Evolutionary conservation across 2,329 filamentous ascomycete genomes (phyloP).

Genomic region (Acarospora socialis): DNA sequence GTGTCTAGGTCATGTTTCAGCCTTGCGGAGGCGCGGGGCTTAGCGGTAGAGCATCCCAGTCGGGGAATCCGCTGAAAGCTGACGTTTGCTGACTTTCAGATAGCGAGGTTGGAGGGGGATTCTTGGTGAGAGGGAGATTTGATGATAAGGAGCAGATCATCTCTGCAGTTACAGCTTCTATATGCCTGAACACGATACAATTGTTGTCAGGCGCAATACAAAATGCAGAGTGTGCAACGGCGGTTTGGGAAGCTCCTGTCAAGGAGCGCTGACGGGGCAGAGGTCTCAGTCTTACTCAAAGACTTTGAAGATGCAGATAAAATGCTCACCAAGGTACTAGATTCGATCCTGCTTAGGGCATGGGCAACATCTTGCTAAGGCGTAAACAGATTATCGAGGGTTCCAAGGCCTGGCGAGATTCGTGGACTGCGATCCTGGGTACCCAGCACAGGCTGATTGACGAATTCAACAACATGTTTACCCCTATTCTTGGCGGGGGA

Average conservation of each 20-base stretch:
- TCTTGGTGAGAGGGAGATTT: too few relatives aligned
- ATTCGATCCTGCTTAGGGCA: slow-evolving; percentile 5
- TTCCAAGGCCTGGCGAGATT: slow-evolving; percentile 61
- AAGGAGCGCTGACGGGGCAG: slow-evolving; percentile 59
- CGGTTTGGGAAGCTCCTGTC: slow-evolving; percentile 60
- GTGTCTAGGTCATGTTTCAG: too few relatives aligned
- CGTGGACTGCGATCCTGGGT: slow-evolving; percentile 59
- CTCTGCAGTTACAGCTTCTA: too few relatives aligned
- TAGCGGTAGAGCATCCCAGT: too few relatives aligned
- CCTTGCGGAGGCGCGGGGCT: too few relatives aligned
- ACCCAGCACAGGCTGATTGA: slow-evolving; percentile 53
- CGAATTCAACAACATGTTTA: slow-evolving; percentile 60
- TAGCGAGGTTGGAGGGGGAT: too few relatives aligned
- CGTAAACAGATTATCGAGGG: slow-evolving; percentile 54
- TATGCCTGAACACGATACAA: too few relatives aligned
- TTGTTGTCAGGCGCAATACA: too few relatives aligned
- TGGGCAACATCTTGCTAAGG: not conserved
- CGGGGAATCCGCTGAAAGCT: too few relatives aligned
- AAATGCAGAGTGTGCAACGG: slow-evolving; percentile 59
- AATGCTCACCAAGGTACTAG: slow-evolving; percentile 53
- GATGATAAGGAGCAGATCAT: too few relatives aligned
- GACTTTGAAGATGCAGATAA: slow-evolving; percentile 72
- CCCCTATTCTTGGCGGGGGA: slow-evolving; percentile 55
- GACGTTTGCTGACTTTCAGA: too few relatives aligned
- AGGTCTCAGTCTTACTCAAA: slow-evolving; percentile 58